A percentile compares a stretch with the other conserved stretches of the same genome.
These are phyloP conservation scores for Myrica gale DNA, from an alignment of 306 rosid species.

Conservation along the genomic window DNA sequence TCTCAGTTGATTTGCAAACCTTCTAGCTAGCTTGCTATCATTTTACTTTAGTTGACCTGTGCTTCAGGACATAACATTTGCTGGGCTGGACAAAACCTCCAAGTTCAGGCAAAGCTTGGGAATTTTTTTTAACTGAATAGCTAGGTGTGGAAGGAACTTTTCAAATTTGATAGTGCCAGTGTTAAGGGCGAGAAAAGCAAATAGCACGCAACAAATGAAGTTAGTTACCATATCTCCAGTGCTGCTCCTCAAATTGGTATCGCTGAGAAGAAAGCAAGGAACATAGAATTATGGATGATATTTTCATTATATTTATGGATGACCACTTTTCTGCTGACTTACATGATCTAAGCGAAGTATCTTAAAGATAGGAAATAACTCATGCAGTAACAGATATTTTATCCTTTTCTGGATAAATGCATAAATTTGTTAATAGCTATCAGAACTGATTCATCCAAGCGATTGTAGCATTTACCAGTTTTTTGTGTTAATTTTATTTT, in stretches of 20 bases:
- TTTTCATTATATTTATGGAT: too few relatives aligned
- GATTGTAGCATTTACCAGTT: not conserved
- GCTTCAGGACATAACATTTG: not conserved
- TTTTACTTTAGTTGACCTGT: not conserved
- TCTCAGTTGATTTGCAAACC: not conserved
- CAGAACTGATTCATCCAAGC: not conserved
- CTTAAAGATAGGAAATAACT: too few relatives aligned
- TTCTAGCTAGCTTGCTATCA: not conserved
- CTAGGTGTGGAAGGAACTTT: not conserved
- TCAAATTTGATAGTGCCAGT: not conserved
- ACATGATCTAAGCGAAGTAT: too few relatives aligned
- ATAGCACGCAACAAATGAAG: not conserved
- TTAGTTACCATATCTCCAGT: not conserved
- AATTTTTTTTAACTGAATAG: not conserved
- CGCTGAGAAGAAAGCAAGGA: not conserved
- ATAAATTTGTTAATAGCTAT: not conserved
- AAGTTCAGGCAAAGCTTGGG: not conserved
- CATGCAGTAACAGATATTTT: too few relatives aligned
- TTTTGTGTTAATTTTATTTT: not conserved
- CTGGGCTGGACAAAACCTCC: not conserved
- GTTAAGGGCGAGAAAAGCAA: not conserved
- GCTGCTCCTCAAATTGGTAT: not conserved
- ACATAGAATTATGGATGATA: not conserved
- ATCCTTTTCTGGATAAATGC: not conserved
- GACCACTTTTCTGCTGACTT: too few relatives aligned